A percentile compares a stretch with the other conserved stretches of the same genome.
These are phyloP conservation scores for Nothopassalora personata DNA, from an alignment of 2,329 filamentous ascomycete species.

Conservation along the genomic window DNA sequence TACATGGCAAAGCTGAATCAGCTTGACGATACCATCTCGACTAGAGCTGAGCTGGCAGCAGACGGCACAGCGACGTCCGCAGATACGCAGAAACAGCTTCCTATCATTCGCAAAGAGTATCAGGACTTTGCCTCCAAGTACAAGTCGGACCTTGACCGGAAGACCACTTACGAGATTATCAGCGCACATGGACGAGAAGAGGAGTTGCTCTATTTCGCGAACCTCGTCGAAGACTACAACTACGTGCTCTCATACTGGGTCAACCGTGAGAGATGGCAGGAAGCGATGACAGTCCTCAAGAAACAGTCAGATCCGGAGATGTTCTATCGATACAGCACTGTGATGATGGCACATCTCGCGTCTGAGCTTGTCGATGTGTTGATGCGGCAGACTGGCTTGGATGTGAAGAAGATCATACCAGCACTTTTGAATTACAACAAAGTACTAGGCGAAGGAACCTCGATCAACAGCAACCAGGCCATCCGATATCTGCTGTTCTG, in stretches of 20 bases:
- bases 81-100: conserved; percentile 67
- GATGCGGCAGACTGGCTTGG: conserved; percentile 82
- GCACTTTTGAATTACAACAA: conserved; percentile 92
- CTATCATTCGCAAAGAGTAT: conserved; percentile 68
- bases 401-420: conserved; percentile 83
- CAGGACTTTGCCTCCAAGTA: conserved; percentile 82
- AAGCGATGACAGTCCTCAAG: conserved; percentile 82
- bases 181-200: conserved; percentile 92
- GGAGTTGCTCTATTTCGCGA: conserved; percentile 87
- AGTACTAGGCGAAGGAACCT: conserved; percentile 53
- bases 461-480: conserved; percentile 74
- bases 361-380: conserved; percentile 88
- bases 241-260: conserved; percentile 97
- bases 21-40: conserved; percentile 88
- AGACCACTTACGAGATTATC: conserved; percentile 92
- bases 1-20: conserved; percentile 97
- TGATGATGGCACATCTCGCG: conserved; percentile 86
- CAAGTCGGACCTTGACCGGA: conserved; percentile 80
- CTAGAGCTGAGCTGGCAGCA: conserved; percentile 71
- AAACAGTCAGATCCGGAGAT: conserved; percentile 87
- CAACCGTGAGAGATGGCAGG: conserved; percentile 84
- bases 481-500: conserved; percentile 89
- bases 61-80: conserved; percentile 49
- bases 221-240: conserved; percentile 81
- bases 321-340: conserved; percentile 94